A percentile compares a stretch with the other conserved stretches of the same genome.
Conservation (phyloP, 176 grass and related monocot species). For the Otatea glauca region DNA sequence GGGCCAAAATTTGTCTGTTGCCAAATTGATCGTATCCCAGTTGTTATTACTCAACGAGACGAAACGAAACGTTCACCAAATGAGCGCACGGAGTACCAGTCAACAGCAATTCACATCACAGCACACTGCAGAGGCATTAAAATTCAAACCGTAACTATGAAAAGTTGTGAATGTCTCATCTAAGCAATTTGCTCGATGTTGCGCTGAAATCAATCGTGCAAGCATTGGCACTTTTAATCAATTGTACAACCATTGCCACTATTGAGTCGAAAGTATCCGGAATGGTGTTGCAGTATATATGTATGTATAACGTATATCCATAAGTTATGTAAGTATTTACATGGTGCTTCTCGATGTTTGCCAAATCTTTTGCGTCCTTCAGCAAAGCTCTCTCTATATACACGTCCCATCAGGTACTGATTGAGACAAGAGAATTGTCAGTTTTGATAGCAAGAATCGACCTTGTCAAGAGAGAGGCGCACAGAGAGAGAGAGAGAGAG, state of each 20-base stretch:
- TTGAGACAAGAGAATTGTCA: constrained; percentile 5
- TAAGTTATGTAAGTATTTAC: constrained; percentile 52
- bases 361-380: constrained; percentile 28
- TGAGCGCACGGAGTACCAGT: not conserved
- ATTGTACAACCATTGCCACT: constrained; percentile 28
- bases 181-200: not conserved
- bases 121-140: not conserved
- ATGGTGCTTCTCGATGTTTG: constrained; percentile 39
- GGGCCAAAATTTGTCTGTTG: not conserved
- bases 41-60: too few species aligned
- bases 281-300: not conserved
- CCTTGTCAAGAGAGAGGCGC: not conserved
- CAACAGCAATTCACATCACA: not conserved
- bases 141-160: not conserved
- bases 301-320: not conserved
- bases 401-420: constrained; percentile 17
- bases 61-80: not conserved
- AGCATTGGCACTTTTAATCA: not conserved
- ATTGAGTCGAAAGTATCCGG: not conserved
- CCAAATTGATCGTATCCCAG: too few species aligned
- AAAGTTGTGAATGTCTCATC: not conserved
- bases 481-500: not conserved
- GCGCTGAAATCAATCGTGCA: not conserved
- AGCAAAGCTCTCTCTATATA: constrained; percentile 45
- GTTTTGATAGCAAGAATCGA: not conserved